phyloP scores from a whole-genome alignment of 2,329 filamentous ascomycete genomes.

The Alternaria dauci region DNA sequence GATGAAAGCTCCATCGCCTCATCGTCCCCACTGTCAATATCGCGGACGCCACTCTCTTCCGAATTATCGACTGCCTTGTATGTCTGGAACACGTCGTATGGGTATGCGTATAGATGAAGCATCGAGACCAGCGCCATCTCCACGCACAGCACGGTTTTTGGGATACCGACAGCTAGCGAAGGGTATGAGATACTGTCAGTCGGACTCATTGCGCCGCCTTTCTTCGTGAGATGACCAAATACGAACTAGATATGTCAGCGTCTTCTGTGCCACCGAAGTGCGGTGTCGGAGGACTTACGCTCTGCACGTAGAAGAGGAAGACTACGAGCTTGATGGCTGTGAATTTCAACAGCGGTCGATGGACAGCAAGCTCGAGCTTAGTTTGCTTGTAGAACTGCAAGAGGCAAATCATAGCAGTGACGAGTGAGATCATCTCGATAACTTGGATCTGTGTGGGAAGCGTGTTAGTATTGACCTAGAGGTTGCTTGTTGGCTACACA shows the following conservation, averaged over 20 bases:
- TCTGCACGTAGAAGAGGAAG: background rate
- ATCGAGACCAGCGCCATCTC: background rate
- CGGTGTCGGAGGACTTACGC: background rate
- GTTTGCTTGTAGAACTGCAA: background rate
- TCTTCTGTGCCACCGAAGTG: background rate
- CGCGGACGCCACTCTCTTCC: background rate
- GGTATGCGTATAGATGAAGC: background rate
- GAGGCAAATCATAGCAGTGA: background rate
- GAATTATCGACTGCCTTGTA: background rate
- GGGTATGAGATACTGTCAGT: background rate
- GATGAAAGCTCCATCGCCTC: background rate
- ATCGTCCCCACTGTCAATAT: background rate
- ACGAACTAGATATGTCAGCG: background rate
- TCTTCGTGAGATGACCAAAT: background rate
- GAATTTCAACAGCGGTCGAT: background rate
- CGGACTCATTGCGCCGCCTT: background rate
- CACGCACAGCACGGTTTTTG: background rate
- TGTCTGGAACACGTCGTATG: background rate
- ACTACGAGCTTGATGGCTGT: background rate
- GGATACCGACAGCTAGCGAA: background rate
- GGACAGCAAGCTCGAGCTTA: background rate
- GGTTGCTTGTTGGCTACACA: background rate
- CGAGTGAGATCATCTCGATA: background rate
- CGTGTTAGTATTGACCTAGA: background rate
- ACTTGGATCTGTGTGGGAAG: background rate